These are phyloP conservation scores for Nicotiana obtusifolia DNA, from an alignment of 257 asterid species.

Conservation along the genomic window DNA sequence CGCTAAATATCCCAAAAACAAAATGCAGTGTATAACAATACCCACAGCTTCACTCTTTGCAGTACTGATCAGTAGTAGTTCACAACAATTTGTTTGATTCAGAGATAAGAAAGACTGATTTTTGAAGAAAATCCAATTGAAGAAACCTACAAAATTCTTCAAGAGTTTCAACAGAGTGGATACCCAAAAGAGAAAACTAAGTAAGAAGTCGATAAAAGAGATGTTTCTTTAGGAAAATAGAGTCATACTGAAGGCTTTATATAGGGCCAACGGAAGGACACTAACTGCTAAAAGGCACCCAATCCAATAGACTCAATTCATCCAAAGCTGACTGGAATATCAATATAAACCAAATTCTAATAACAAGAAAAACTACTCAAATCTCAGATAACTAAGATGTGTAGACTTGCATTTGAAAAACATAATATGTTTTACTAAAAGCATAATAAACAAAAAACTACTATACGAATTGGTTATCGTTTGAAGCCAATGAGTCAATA, in stretches of 20 bases:
- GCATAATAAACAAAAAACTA: no score
- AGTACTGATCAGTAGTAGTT: not conserved
- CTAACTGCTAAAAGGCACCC: not conserved
- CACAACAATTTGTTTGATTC: not conserved
- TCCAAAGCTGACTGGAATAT: no score
- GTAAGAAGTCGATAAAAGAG: not conserved
- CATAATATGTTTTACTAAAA: no score
- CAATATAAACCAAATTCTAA: no score
- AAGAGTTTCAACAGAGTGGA: not conserved
- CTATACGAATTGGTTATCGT: no score
- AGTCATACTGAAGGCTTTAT: not conserved
- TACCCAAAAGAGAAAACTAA: not conserved
- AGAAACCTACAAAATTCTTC: not conserved
- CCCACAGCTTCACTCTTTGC: not conserved
- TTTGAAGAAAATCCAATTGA: conserved; percentile 9
- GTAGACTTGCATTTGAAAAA: no score
- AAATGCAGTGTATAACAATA: conserved; percentile 44
- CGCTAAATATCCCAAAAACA: conserved; percentile 61
- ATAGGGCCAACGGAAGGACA: not conserved
- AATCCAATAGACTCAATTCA: no score
- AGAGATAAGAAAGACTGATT: not conserved
- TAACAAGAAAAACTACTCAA: no score
- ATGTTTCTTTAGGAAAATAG: not conserved
- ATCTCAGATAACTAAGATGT: no score
- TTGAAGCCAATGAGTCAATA: no score